Evolutionary conservation across 805 yeast species (phyloP).

Genomic region (Candida vartiovaarae): DNA sequence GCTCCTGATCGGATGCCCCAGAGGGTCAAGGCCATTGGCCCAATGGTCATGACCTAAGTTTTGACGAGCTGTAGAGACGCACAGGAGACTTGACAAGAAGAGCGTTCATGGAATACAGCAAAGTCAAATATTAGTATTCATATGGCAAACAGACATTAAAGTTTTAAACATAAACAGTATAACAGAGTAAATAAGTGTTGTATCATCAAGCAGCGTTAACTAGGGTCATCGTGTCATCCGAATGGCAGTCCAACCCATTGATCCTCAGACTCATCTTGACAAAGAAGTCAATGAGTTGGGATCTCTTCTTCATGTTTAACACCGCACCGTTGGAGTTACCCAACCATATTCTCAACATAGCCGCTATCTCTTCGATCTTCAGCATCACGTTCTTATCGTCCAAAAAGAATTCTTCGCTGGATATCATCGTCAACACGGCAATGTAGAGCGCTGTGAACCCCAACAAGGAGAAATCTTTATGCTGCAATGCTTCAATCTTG

Average conservation of each 20-base stretch:
- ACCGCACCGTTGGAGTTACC: conserved; percentile 26
- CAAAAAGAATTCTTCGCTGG: conserved; percentile 8
- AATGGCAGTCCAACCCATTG: conserved; percentile 16
- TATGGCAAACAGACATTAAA: too few species aligned
- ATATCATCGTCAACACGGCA: conserved; percentile 19
- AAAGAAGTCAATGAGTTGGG: conserved; percentile 26
- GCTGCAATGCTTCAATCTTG: conserved; percentile 7
- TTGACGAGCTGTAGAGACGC: too few species aligned
- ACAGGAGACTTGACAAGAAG: too few species aligned
- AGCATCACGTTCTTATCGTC: conserved; percentile 15
- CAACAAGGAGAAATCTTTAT: conserved; percentile 15
- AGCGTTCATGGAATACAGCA: too few species aligned
- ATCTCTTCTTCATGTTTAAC: conserved; percentile 24
- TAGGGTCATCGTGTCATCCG: background rate
- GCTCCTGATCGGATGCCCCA: too few species aligned
- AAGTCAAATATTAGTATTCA: too few species aligned
- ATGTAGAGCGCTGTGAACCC: conserved; percentile 27
- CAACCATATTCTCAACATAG: conserved; percentile 29
- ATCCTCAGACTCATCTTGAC: conserved; percentile 21
- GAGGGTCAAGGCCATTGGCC: too few species aligned
- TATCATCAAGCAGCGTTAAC: background rate
- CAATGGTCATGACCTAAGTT: too few species aligned
- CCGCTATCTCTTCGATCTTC: conserved; percentile 26
- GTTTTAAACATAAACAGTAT: too few species aligned
- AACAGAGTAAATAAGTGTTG: too few species aligned